phyloP scores from a whole-genome alignment of 2,329 filamentous ascomycete genomes.

The Pestalotiopsis sp. region DNA sequence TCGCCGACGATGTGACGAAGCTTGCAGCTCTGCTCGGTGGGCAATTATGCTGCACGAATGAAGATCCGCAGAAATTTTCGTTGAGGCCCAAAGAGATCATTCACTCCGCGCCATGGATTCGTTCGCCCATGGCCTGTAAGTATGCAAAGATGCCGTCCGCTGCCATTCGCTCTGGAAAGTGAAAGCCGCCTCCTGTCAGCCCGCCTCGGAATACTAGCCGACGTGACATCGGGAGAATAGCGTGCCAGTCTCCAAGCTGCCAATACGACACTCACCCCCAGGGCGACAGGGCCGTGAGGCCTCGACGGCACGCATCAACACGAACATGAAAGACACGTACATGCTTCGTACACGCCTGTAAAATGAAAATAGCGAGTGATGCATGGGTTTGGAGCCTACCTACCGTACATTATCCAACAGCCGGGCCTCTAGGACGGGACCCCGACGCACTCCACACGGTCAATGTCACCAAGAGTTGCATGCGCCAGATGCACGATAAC shows the following conservation, averaged over 20 bases:
- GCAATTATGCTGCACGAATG: background rate
- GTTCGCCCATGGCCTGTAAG: background rate
- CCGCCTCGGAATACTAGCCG: slow-evolving; percentile 7
- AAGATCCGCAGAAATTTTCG: background rate
- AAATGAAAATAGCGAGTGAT: background rate
- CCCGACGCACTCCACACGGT: background rate
- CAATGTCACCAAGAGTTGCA: background rate
- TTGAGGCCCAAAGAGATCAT: background rate
- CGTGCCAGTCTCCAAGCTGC: background rate
- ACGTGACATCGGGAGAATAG: slow-evolving; percentile 6
- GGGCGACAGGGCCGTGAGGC: background rate
- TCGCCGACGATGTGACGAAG: slow-evolving; percentile 1
- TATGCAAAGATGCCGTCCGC: slow-evolving; percentile 1
- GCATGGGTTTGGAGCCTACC: background rate
- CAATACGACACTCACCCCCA: background rate
- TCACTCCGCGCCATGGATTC: background rate
- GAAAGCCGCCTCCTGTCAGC: background rate
- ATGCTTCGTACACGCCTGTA: background rate
- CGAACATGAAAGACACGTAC: background rate
- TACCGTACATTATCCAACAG: background rate
- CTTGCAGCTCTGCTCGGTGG: background rate
- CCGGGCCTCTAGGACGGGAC: background rate
- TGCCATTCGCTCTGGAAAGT: background rate
- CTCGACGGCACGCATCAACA: background rate
- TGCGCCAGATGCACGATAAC: background rate